Evolutionary conservation across 441 rosid genomes (phyloP).

Genomic region (Erysimum pusillum): DNA sequence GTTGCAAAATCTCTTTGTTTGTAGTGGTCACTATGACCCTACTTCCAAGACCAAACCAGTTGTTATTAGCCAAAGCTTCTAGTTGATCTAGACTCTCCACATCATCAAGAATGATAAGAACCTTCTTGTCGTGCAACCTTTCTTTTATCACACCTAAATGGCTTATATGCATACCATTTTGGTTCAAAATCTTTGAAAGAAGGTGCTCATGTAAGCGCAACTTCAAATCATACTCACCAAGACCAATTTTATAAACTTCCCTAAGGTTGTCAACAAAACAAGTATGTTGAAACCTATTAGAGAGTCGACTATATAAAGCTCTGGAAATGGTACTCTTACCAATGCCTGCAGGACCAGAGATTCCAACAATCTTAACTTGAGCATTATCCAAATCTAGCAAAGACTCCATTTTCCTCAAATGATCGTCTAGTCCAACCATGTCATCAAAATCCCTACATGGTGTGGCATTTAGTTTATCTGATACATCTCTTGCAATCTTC

Average conservation of each 20-base stretch:
- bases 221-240: neutral
- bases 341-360: neutral
- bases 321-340: neutral
- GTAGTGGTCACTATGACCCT: neutral
- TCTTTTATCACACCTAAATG: conserved; percentile 32
- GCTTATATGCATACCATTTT: neutral
- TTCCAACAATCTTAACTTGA: neutral
- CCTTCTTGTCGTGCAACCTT: neutral
- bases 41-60: neutral
- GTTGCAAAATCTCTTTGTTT: neutral
- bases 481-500: neutral
- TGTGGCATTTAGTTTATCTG: neutral
- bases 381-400: neutral
- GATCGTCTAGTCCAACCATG: neutral
- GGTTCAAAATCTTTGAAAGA: neutral
- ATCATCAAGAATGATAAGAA: conserved; percentile 26
- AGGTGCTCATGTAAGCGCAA: neutral
- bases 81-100: neutral
- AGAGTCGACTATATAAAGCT: neutral
- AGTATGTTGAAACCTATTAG: neutral
- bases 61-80: neutral
- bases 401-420: neutral
- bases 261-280: neutral
- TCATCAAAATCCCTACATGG: neutral
- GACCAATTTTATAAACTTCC: neutral